Base-by-base conservation (phyloP, 202 grass and related monocot species). In the Panicum virgatum region DNA sequence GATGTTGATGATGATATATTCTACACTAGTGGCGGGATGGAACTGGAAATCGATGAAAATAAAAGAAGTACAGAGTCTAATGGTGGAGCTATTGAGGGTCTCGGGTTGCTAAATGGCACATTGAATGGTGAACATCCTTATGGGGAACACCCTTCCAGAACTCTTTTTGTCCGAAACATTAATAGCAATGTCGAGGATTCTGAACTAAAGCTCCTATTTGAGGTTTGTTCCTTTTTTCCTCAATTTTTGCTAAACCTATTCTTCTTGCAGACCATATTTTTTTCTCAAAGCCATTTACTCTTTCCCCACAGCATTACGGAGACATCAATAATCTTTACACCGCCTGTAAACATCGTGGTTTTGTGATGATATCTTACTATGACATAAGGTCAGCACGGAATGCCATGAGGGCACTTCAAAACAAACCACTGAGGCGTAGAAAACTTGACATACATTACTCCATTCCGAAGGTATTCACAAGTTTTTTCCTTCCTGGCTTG, bases 341-440 rank as follows among this genome's bases (percentile, higher is more conserved):
- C 68, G 86, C 94, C 45, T 97, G 94, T 65, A 97, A 97, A 81
- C 92, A 97, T 92, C 94, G 94, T 86, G 94, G 94, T 89, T 97
- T 97, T 82, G 94, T 97, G 72, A 94, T 97, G 92, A 94, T 97
- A 88, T 97, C 94, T 39, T 97, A 97, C 84, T 94, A 94, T 84
- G 94, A 97, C 77, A 92, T 97, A 88, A 91, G 94, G 47, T 88
- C 94, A 77, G 83, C 94, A 79, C 72, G 92, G 66, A 94, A 94
- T 89, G 94, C 94, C 54, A 97, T 94, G 92, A 82, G 63, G 72
- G 88, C 86, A 80, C 94, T 97, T 90, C 94, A 97, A 79, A 92
- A 94, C 56, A 97, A 91, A 71, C 90, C 92, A 67, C 79, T 97
- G 48, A 91, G 84, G 59, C 88, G 78, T 62, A 87, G 94, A 51